Evolutionary conservation across 139 green algal genomes (phyloP).

Genomic region (Chlamydomonas sp.): DNA sequence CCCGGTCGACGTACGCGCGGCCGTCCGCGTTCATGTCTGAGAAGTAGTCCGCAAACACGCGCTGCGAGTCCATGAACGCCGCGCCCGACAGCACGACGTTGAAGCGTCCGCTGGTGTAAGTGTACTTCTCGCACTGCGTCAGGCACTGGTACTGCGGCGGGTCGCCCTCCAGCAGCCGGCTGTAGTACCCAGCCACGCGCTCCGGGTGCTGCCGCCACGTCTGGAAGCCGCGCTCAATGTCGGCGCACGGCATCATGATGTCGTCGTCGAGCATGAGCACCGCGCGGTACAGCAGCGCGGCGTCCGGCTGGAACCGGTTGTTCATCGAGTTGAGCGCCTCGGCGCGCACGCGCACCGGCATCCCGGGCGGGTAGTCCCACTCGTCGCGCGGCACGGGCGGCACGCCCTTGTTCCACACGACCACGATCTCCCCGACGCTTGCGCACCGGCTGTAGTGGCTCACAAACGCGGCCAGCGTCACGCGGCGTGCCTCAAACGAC

Average conservation of each 20-base stretch:
- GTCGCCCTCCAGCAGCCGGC: slow-evolving; percentile 22
- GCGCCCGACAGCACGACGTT: slow-evolving; percentile 45
- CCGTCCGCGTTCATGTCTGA: slow-evolving; percentile 10
- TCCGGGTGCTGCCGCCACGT: slow-evolving; percentile 26
- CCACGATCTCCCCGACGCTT: slow-evolving; percentile 38
- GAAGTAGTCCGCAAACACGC: slow-evolving; percentile 33
- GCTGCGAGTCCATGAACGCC: slow-evolving; percentile 34
- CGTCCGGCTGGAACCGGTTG: slow-evolving; percentile 42
- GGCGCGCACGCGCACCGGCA: slow-evolving; percentile 36
- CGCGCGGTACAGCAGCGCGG: neutral
- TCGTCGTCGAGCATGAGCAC: slow-evolving; percentile 16
- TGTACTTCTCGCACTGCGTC: slow-evolving; percentile 26
- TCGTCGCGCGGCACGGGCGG: slow-evolving; percentile 20
- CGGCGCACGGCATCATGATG: slow-evolving; percentile 19
- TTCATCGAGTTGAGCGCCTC: slow-evolving; percentile 41
- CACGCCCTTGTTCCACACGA: slow-evolving; percentile 43
- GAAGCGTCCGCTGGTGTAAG: slow-evolving; percentile 19
- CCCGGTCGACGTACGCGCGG: slow-evolving; percentile 26
- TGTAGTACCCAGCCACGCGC: slow-evolving; percentile 34
- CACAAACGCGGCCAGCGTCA: slow-evolving; percentile 36
- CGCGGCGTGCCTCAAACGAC: slow-evolving; percentile 32
- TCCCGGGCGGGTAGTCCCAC: neutral
- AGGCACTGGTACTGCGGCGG: slow-evolving; percentile 27
- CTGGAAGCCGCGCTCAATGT: slow-evolving; percentile 29
- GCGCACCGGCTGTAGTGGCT: slow-evolving; percentile 40